Evolutionary conservation across 305 asterid species (phyloP).

Genomic region (Fraxinus sp.): DNA sequence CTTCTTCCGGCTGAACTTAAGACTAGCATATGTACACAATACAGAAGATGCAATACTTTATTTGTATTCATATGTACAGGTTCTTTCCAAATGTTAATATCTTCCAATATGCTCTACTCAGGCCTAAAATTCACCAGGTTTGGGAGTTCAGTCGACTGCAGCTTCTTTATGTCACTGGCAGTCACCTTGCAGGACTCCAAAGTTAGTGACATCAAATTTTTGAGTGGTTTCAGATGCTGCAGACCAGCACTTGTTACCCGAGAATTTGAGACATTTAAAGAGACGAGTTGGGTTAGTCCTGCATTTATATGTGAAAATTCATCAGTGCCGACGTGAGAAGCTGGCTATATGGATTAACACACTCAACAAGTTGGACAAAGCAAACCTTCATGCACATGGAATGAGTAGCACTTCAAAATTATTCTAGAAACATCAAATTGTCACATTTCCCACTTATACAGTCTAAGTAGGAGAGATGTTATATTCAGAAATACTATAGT

Average conservation of each 20-base stretch:
- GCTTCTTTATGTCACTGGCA: constrained; percentile 71
- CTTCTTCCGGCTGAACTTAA: background rate
- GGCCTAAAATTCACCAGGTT: constrained; percentile 40
- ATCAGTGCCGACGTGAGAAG: background rate
- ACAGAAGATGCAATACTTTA: background rate
- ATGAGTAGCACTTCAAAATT: background rate
- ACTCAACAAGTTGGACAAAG: background rate
- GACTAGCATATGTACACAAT: background rate
- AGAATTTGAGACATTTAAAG: constrained; percentile 78
- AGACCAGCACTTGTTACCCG: constrained; percentile 69
- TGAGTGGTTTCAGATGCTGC: constrained; percentile 72
- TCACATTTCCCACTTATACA: background rate
- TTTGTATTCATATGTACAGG: background rate
- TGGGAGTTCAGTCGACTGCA: constrained; percentile 66
- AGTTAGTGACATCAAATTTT: constrained; percentile 72
- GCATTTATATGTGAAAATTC: constrained; percentile 25
- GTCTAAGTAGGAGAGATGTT: background rate
- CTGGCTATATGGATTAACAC: background rate
- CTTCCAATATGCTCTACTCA: background rate
- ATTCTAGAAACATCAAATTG: background rate
- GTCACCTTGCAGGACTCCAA: constrained; percentile 91
- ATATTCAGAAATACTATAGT: background rate
- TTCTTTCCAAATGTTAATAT: background rate
- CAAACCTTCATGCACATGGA: background rate
- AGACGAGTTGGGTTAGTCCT: constrained; percentile 72